These are phyloP conservation scores for Pichia rugopelliculosa DNA, from an alignment of 805 yeast species.

Conservation along the genomic window DNA sequence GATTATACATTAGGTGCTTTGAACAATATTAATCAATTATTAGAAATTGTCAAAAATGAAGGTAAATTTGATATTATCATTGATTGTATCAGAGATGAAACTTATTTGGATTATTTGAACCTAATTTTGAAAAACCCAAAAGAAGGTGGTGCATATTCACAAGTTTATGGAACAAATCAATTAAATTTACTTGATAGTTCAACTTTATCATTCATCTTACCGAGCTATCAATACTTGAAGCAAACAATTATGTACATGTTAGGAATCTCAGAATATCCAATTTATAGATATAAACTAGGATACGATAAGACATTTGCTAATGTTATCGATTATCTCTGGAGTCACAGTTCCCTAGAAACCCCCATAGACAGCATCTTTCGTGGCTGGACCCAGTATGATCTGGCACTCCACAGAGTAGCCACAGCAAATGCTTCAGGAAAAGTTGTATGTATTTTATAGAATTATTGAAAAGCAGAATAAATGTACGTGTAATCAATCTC, in stretches of 20 bases:
- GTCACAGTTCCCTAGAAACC: slow-evolving; percentile 36
- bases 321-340: slow-evolving; percentile 38
- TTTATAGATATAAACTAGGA: background rate
- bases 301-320: slow-evolving; percentile 10
- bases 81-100: slow-evolving; percentile 58
- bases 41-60: slow-evolving; percentile 25
- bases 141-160: slow-evolving; percentile 42
- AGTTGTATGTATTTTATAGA: slow-evolving; percentile 31
- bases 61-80: slow-evolving; percentile 52
- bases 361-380: slow-evolving; percentile 48
- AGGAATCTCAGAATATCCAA: background rate
- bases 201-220: background rate
- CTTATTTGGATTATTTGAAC: slow-evolving; percentile 28
- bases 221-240: slow-evolving; percentile 1
- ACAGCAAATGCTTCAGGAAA: slow-evolving; percentile 58
- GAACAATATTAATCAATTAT: slow-evolving; percentile 30
- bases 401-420: slow-evolving; percentile 43
- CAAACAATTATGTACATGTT: background rate
- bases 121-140: slow-evolving; percentile 38
- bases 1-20: slow-evolving; percentile 44
- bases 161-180: slow-evolving; percentile 51
- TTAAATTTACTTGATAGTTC: slow-evolving; percentile 23
- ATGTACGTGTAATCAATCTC: too few species aligned
- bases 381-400: slow-evolving; percentile 38
- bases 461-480: background rate